These are phyloP conservation scores for Fusarium algeriense DNA, from an alignment of 2,329 filamentous ascomycete species.

Conservation along the genomic window DNA sequence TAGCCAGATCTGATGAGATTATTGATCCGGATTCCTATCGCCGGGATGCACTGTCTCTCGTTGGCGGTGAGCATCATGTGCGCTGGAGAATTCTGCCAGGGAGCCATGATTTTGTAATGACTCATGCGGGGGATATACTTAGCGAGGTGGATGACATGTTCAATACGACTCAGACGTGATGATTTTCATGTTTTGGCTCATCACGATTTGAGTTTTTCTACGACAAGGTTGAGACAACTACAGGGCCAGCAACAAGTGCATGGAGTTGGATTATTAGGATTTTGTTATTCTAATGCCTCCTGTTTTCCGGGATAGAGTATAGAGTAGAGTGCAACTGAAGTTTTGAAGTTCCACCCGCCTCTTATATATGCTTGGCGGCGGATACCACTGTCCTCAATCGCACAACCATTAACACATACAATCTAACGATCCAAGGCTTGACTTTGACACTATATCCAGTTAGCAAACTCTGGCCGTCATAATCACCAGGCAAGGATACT, in stretches of 20 bases:
- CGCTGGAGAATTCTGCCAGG: slow-evolving; percentile 65
- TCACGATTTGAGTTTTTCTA: background rate
- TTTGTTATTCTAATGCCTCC: slow-evolving; percentile 9
- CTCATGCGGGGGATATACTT: slow-evolving; percentile 60
- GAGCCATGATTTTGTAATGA: slow-evolving; percentile 73
- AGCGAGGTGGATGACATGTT: slow-evolving; percentile 61
- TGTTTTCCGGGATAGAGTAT: slow-evolving; percentile 8
- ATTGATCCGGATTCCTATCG: slow-evolving; percentile 64
- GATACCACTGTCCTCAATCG: background rate
- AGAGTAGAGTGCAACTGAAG: slow-evolving; percentile 23
- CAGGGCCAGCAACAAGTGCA: slow-evolving; percentile 3
- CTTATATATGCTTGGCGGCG: background rate
- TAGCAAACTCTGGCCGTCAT: slow-evolving; percentile 29
- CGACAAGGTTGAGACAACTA: background rate
- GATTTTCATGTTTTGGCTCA: background rate
- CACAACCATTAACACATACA: background rate
- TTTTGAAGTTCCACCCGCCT: background rate
- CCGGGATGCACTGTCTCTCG: slow-evolving; percentile 62
- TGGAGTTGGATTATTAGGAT: slow-evolving; percentile 21
- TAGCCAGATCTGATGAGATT: slow-evolving; percentile 65
- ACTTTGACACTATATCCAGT: slow-evolving; percentile 65
- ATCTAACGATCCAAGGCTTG: slow-evolving; percentile 66
- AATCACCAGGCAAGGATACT: slow-evolving; percentile 42
- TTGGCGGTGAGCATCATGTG: slow-evolving; percentile 63
- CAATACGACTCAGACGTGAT: slow-evolving; percentile 50